These are phyloP conservation scores for Colletotrichum chrysophilum DNA, from an alignment of 2,329 filamentous ascomycete species.

Conservation along the genomic window DNA sequence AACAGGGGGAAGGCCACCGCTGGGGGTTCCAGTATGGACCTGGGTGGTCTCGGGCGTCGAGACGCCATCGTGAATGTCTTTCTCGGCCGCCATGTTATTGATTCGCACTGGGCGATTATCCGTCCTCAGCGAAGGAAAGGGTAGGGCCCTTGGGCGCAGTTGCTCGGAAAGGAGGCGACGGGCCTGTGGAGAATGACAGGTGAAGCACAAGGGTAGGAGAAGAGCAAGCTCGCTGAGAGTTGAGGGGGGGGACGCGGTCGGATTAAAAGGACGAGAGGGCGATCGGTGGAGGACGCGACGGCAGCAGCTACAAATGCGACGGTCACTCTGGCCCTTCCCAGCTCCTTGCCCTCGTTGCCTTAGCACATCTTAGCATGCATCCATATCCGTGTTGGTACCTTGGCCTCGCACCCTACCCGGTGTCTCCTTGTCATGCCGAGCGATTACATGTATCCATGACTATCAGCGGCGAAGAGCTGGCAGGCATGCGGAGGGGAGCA, in stretches of 20 bases:
- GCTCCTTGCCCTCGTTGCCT: background rate
- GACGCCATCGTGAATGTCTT: conserved; percentile 10
- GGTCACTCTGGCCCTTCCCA: background rate
- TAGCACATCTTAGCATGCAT: background rate
- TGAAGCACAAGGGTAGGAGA: background rate
- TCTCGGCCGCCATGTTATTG: background rate
- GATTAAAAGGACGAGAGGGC: background rate
- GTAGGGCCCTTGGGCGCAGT: background rate
- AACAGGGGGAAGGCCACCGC: background rate
- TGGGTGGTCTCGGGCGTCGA: conserved; percentile 18
- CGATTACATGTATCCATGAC: background rate
- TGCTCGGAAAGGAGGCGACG: background rate
- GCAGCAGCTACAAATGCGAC: background rate
- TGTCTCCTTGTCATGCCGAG: background rate
- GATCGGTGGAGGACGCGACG: background rate
- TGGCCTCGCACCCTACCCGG: background rate
- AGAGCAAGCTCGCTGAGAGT: background rate
- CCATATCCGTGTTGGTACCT: background rate
- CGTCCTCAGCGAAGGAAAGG: background rate
- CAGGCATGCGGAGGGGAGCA: background rate
- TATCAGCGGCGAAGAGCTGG: conserved; percentile 12
- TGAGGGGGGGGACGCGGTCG: background rate
- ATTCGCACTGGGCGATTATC: background rate
- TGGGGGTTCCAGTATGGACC: background rate
- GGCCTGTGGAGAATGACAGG: background rate